These are phyloP conservation scores for Boechera stricta DNA, from an alignment of 345 rosid species.

Conservation along the genomic window DNA sequence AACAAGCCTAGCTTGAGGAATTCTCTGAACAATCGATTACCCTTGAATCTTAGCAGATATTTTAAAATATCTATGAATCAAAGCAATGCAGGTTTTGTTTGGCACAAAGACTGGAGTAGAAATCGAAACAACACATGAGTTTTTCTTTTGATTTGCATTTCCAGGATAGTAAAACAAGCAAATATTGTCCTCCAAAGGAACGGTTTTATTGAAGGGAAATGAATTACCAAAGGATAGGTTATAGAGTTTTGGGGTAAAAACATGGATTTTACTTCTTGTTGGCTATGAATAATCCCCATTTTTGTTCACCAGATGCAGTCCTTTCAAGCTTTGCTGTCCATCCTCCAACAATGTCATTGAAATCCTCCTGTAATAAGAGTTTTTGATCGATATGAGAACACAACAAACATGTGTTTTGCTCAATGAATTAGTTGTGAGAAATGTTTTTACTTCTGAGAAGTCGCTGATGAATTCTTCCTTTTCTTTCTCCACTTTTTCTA, in stretches of 20 bases:
- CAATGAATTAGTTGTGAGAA: background rate
- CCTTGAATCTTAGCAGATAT: background rate
- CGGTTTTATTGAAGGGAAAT: conserved; percentile 12
- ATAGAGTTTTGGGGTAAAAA: background rate
- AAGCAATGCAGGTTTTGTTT: background rate
- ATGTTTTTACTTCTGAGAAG: conserved; percentile 64
- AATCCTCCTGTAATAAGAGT: conserved; percentile 63
- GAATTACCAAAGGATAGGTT: conserved; percentile 5
- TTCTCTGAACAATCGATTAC: background rate
- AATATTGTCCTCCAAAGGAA: conserved; percentile 9
- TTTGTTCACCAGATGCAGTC: conserved; percentile 69
- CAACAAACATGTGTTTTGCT: background rate
- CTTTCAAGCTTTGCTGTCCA: conserved; percentile 77
- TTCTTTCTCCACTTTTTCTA: conserved; percentile 67
- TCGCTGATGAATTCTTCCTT: conserved; percentile 72
- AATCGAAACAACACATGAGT: background rate
- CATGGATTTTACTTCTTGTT: conserved; percentile 36
- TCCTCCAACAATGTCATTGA: conserved; percentile 72
- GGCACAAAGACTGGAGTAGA: background rate
- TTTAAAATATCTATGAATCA: background rate
- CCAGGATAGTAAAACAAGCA: conserved; percentile 7
- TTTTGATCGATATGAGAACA: background rate
- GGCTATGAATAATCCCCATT: conserved; percentile 79
- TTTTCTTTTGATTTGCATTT: background rate
- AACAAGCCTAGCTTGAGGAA: background rate